These are phyloP conservation scores for Spinacia oleracea DNA, from an alignment of 179 eudicot genomes.

Conservation along the genomic window DNA sequence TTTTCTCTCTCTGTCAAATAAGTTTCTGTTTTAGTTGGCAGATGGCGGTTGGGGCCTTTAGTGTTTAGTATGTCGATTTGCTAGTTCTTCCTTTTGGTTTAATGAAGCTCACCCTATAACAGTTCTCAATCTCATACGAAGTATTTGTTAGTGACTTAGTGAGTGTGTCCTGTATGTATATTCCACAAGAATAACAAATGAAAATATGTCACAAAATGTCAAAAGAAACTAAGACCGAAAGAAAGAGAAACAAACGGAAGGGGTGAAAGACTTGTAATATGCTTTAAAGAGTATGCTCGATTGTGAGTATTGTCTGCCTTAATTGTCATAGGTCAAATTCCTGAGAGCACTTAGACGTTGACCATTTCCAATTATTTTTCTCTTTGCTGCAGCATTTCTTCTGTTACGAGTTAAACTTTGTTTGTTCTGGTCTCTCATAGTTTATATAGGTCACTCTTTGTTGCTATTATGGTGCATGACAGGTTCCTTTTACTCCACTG, in stretches of 20 bases:
- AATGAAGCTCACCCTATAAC: background rate
- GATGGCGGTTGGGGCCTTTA: background rate
- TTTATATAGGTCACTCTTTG: background rate
- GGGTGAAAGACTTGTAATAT: too few species aligned
- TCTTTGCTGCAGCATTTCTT: background rate
- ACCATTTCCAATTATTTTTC: background rate
- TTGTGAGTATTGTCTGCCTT: background rate
- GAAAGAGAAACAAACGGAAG: background rate
- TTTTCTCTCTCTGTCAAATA: background rate
- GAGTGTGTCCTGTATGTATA: background rate
- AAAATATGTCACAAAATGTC: background rate
- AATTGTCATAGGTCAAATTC: background rate
- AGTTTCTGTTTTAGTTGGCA: background rate
- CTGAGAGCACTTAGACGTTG: background rate
- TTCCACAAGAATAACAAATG: background rate
- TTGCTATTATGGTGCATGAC: conserved; percentile 6
- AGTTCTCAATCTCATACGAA: background rate
- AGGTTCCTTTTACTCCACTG: too few species aligned
- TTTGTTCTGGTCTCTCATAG: background rate
- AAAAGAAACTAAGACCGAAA: background rate
- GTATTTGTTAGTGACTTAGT: too few species aligned
- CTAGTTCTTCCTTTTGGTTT: background rate
- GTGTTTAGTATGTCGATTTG: background rate
- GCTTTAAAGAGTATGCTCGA: background rate
- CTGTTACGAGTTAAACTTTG: background rate